These are phyloP conservation scores for Spencermartinsiella europaea DNA, from an alignment of 805 yeast genomes.

Conservation along the genomic window DNA sequence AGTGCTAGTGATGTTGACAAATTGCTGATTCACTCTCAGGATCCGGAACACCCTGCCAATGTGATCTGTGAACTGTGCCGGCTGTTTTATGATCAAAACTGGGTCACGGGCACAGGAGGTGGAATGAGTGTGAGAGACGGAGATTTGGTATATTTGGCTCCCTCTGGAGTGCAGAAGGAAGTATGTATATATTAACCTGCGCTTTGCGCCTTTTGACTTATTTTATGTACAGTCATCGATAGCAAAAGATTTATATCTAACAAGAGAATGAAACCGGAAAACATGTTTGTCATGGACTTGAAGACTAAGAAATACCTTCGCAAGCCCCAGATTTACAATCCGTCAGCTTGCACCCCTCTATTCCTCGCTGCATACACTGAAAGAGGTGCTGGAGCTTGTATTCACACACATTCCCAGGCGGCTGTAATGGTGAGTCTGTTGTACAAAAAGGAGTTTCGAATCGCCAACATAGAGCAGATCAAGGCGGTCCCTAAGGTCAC, in stretches of 20 bases:
- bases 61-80: slow-evolving; percentile 77
- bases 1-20: background rate
- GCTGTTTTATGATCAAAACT: slow-evolving; percentile 69
- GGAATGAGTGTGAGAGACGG: slow-evolving; percentile 72
- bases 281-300: slow-evolving; percentile 72
- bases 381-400: slow-evolving; percentile 83
- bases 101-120: slow-evolving; percentile 97
- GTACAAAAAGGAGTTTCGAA: slow-evolving; percentile 64
- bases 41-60: slow-evolving; percentile 72
- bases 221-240: background rate
- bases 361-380: slow-evolving; percentile 66
- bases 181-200: slow-evolving; percentile 15
- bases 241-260: background rate
- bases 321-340: slow-evolving; percentile 64
- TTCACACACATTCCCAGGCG: slow-evolving; percentile 87
- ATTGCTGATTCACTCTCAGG: slow-evolving; percentile 32
- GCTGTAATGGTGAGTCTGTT: slow-evolving; percentile 79
- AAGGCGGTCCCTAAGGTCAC: slow-evolving; percentile 77
- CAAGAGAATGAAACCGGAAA: slow-evolving; percentile 63
- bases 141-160: slow-evolving; percentile 68
- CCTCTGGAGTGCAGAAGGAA: slow-evolving; percentile 96
- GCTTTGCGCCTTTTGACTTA: background rate
- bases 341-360: slow-evolving; percentile 92
- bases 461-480: slow-evolving; percentile 82
- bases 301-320: slow-evolving; percentile 48